A percentile compares a stretch with the other conserved stretches of the same genome.
Conservation (phyloP, 768 basidiomycete genomes). For the Phallus indusiatus region DNA sequence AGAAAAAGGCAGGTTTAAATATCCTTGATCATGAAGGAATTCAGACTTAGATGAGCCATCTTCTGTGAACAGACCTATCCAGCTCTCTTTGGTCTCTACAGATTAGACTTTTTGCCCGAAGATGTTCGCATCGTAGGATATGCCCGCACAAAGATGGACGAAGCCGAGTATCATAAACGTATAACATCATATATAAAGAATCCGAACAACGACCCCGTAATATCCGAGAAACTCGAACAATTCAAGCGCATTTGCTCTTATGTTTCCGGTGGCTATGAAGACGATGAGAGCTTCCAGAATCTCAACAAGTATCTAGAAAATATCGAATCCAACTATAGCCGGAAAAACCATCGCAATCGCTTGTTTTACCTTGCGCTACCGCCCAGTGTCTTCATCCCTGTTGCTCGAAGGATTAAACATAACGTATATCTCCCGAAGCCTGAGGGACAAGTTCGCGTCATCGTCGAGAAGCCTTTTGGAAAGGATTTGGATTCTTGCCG, state of each 20-base stretch:
- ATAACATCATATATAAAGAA: constrained; percentile 80
- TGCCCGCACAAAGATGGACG: constrained; percentile 91
- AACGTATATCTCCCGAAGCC: constrained; percentile 56
- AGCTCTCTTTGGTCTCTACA: constrained; percentile 85
- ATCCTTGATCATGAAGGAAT: background rate
- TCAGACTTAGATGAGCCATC: background rate
- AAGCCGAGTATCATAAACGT: constrained; percentile 76
- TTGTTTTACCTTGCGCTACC: constrained; percentile 97
- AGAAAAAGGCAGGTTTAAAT: constrained; percentile 73
- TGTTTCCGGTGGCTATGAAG: constrained; percentile 83
- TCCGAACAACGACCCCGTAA: constrained; percentile 48
- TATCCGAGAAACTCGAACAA: constrained; percentile 56
- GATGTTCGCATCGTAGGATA: constrained; percentile 91
- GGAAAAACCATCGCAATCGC: constrained; percentile 51
- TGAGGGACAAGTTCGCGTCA: constrained; percentile 78
- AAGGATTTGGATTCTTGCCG: constrained; percentile 85
- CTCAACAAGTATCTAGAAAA: constrained; percentile 68
- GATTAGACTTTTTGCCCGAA: constrained; percentile 68
- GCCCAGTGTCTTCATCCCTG: constrained; percentile 91
- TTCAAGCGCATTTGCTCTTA: constrained; percentile 81
- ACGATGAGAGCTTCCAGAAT: constrained; percentile 64
- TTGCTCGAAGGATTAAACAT: constrained; percentile 73
- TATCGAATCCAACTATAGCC: constrained; percentile 64
- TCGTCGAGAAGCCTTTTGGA: constrained; percentile 98
- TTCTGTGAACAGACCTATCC: constrained; percentile 68